Percentiles rank a stretch among this genome's conserved stretches.
These are phyloP conservation scores for Vicia faba DNA, from an alignment of 306 rosid genomes.

Conservation along the genomic window DNA sequence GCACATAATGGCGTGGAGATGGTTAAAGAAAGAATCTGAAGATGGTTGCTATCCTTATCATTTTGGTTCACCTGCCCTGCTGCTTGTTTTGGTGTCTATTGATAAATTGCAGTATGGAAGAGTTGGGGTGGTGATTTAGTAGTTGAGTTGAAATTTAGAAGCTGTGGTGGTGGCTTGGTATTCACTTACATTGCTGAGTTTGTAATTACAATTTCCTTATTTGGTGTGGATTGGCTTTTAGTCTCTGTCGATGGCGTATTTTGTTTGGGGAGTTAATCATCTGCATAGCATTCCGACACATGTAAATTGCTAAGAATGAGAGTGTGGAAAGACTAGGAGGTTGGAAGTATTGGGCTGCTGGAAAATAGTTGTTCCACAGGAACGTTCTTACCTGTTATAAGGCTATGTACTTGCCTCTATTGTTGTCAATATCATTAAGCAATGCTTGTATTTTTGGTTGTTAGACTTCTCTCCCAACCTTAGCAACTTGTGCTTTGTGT, in stretches of 20 bases:
- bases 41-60: too few species aligned
- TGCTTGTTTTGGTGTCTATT: not conserved
- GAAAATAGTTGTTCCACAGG: not conserved
- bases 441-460: not conserved
- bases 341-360: not conserved
- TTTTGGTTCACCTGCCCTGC: too few species aligned
- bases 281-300: not conserved
- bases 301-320: not conserved
- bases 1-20: too few species aligned
- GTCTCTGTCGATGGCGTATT: not conserved
- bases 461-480: not conserved
- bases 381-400: not conserved
- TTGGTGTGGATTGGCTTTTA: not conserved
- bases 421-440: not conserved
- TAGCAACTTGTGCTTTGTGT: not conserved
- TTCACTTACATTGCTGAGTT: not conserved
- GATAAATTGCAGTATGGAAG: not conserved
- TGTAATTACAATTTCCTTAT: not conserved
- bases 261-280: not conserved
- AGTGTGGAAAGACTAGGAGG: not conserved
- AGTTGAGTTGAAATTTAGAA: not conserved
- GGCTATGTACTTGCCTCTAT: not conserved
- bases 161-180: not conserved
- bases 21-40: too few species aligned
- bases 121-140: not conserved